Conservation (phyloP, 2,329 filamentous ascomycete genomes). For the Fusarium temperatum region DNA sequence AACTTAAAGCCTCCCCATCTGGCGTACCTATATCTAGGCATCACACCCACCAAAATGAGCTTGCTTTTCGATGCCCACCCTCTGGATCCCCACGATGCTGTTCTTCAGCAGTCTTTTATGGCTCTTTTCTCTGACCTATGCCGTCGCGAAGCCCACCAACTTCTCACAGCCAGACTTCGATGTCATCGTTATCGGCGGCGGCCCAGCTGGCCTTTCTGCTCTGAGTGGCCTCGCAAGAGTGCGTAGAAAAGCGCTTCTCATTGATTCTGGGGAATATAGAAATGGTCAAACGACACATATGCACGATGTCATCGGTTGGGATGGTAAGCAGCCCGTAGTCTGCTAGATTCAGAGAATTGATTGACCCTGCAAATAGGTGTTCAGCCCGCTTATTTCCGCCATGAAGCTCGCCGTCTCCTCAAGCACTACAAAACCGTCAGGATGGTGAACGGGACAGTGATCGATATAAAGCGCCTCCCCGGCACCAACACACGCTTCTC, state of each 20-base stretch:
- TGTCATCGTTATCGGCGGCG: constrained; percentile 66
- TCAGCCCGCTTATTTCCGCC: constrained; percentile 63
- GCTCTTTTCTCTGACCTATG: constrained; percentile 21
- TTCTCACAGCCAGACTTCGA: constrained; percentile 44
- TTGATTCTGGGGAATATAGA: constrained; percentile 68
- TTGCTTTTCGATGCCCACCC: too few species aligned
- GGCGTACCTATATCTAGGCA: fast-evolving
- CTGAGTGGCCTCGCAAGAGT: constrained; percentile 68
- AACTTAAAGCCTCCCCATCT: neutral
- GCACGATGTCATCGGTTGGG: constrained; percentile 69
- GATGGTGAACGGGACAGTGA: constrained; percentile 63
- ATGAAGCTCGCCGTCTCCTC: constrained; percentile 62
- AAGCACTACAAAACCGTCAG: constrained; percentile 58
- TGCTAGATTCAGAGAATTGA: neutral
- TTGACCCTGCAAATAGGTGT: constrained; percentile 53
- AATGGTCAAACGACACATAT: constrained; percentile 65
- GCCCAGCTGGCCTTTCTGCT: constrained; percentile 63
- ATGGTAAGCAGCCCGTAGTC: constrained; percentile 54
- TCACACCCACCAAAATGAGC: neutral
- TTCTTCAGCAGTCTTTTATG: constrained; percentile 12
- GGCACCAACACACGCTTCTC: constrained; percentile 57
- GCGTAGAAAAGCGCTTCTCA: constrained; percentile 61
- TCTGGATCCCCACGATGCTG: constrained; percentile 18
- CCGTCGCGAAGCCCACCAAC: neutral
- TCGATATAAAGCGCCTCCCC: constrained; percentile 48